phyloP scores from a whole-genome alignment of 331 rosid genomes.

The Rosa hybrid region DNA sequence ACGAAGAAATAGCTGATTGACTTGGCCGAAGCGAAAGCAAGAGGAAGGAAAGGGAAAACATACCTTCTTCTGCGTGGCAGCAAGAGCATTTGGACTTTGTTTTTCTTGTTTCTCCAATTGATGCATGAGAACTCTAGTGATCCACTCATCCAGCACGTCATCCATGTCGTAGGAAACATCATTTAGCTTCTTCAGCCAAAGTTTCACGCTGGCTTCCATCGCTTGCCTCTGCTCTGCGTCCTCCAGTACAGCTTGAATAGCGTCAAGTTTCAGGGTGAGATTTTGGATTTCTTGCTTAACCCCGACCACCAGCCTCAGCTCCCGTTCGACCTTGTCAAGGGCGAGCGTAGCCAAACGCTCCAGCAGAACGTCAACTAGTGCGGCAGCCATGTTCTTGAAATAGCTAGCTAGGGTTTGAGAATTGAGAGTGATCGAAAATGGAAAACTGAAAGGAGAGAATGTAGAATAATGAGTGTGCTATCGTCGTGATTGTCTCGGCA shows the following conservation, averaged over 20 bases:
- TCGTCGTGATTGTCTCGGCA: background rate
- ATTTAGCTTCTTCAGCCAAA: background rate
- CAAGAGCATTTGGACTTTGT: too few relatives aligned
- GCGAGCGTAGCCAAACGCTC: background rate
- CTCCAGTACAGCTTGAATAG: too few relatives aligned
- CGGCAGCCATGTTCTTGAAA: background rate
- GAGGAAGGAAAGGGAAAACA: background rate
- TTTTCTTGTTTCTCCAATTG: background rate
- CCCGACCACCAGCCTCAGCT: background rate
- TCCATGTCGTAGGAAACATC: constrained; percentile 8
- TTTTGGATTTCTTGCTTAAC: background rate
- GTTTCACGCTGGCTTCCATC: background rate
- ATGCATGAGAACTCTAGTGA: background rate
- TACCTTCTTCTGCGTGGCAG: constrained; percentile 19
- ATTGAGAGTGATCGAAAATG: background rate
- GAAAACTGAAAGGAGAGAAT: background rate
- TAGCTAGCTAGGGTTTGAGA: background rate
- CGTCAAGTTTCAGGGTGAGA: too few relatives aligned
- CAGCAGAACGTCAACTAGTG: background rate
- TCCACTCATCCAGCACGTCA: constrained; percentile 17
- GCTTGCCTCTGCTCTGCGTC: background rate
- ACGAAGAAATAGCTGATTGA: background rate
- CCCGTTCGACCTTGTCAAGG: background rate
- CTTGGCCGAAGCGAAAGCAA: constrained; percentile 1
- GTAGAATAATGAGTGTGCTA: background rate